Base-by-base conservation (phyloP, 2,329 filamentous ascomycete species). In the Penicillium sp. region DNA sequence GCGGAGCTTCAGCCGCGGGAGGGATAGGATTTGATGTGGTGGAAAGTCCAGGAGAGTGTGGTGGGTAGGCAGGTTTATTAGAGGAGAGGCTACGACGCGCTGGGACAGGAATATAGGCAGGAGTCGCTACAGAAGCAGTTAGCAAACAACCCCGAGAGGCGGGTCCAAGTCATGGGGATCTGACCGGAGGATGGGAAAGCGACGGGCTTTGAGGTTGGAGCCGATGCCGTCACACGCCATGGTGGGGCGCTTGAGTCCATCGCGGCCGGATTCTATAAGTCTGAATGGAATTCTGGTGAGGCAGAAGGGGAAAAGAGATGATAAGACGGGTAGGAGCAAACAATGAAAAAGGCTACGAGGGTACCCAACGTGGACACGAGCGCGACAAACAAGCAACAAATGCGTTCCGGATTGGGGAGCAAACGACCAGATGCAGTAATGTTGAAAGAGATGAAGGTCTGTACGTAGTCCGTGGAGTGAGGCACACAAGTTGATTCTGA, bases 21-120 rank as follows among this genome's bases (percentile, higher is more conserved):
- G 71, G 63, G 64, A 58, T 62, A 7, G 25, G 59, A 34, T 72
- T 65, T 63, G 70, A 62, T 65, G 69, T 66, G 64, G 71, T 54
- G 65, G 63, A 20, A 43, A 65, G 54, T 49, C 57, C 59, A 54
- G 50, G 62, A 50, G 67, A 52, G 31, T 31, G 8, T 31, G 67
- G 57, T 53, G 70, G 52, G 31, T 54, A 60, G 43, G 63, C 58
- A 53, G 66, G 39, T 57, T 65, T 59, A 70, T 67, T 75, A 67
- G 82, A 76, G 71, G 79, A 78, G 73, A 88, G 85, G 66, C 79
- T 83, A 75, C 86, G 85, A 67, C 86, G 85, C 70, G 87, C 84
- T 76, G 84, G 81, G 63, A 88, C 86, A 64, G 84, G 78, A 61
- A 84, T 86, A 69, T 84, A 88, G 61, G 86, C 85, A 69, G 84